Conservation (phyloP, 495 filamentous ascomycete genomes). For the Penicillium cosmopolitanum region DNA sequence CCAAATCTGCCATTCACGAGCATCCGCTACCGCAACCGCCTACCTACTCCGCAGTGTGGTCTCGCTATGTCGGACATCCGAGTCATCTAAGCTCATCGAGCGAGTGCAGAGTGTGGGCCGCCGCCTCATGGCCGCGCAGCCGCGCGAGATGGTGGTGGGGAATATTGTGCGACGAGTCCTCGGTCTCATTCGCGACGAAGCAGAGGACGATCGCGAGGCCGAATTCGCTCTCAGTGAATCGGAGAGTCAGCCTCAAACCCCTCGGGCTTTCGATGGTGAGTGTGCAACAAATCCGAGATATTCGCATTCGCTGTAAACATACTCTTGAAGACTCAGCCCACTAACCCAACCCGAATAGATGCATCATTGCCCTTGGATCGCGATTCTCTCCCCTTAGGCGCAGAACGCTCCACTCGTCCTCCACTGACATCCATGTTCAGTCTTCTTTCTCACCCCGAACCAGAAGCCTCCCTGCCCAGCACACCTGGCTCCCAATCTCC, state of each 20-base stretch:
- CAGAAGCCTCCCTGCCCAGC: constrained; percentile 48
- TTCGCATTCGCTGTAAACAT: constrained; percentile 18
- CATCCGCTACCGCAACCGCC: constrained; percentile 88
- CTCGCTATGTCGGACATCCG: constrained; percentile 63
- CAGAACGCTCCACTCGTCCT: constrained; percentile 53
- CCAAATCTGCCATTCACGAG: constrained; percentile 83
- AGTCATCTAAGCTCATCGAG: constrained; percentile 75
- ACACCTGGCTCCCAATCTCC: constrained; percentile 49
- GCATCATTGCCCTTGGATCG: constrained; percentile 36
- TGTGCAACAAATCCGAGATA: background rate
- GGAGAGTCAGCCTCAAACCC: constrained; percentile 54
- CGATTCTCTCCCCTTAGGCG: constrained; percentile 34
- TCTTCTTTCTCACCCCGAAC: constrained; percentile 67
- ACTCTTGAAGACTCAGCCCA: background rate
- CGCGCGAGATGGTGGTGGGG: constrained; percentile 86
- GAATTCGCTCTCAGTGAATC: constrained; percentile 61
- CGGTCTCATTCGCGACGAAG: constrained; percentile 88
- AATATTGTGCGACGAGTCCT: constrained; percentile 91
- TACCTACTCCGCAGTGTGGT: constrained; percentile 85
- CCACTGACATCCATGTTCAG: constrained; percentile 79
- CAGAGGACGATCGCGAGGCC: constrained; percentile 75
- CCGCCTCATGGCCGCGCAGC: constrained; percentile 76
- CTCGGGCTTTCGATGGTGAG: constrained; percentile 44
- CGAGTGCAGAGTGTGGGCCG: constrained; percentile 76
- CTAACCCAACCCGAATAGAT: constrained; percentile 32